Percentiles rank a stretch among this genome's conserved stretches.
These are phyloP conservation scores for Cylindrodendrum hubeiense DNA, from an alignment of 2,329 filamentous ascomycete species.

Conservation along the genomic window DNA sequence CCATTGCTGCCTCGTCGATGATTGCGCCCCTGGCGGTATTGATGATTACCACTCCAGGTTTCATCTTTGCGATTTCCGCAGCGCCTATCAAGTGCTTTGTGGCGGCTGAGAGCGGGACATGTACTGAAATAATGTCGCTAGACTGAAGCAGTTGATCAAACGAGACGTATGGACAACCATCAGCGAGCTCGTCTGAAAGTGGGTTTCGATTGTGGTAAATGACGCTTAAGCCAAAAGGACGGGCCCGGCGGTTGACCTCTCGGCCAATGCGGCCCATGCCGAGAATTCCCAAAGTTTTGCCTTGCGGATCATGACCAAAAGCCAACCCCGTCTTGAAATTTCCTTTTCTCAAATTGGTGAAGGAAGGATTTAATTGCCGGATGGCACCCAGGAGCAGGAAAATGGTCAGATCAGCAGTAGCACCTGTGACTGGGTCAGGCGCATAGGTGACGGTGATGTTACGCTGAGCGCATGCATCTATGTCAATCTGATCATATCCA, in stretches of 20 bases:
- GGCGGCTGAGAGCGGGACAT: conserved; percentile 63
- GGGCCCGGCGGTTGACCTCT: conserved; percentile 60
- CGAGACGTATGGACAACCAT: conserved; percentile 62
- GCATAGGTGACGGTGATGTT: conserved; percentile 74
- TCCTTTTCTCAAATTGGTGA: conserved; percentile 68
- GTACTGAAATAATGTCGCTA: conserved; percentile 67
- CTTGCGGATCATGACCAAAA: conserved; percentile 75
- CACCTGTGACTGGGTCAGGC: conserved; percentile 75
- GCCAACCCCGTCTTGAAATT: conserved; percentile 69
- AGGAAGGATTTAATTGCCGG: conserved; percentile 72
- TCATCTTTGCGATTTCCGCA: conserved; percentile 64
- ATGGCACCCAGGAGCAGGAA: conserved; percentile 79
- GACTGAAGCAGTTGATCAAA: conserved; percentile 66
- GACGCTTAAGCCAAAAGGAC: conserved; percentile 68
- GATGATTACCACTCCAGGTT: conserved; percentile 67
- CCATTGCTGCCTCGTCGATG: conserved; percentile 68
- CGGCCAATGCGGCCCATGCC: conserved; percentile 72
- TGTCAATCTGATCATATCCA: conserved; percentile 79
- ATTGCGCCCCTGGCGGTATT: conserved; percentile 70
- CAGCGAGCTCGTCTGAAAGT: conserved; percentile 54
- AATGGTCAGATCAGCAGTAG: conserved; percentile 78
- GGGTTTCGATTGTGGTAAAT: conserved; percentile 67
- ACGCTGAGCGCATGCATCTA: conserved; percentile 67
- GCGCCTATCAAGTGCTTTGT: conserved; percentile 66
- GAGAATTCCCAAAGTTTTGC: conserved; percentile 70